These are phyloP conservation scores for Pisolithus thermaeus DNA, from an alignment of 1,284 basidiomycete species.

Conservation along the genomic window DNA sequence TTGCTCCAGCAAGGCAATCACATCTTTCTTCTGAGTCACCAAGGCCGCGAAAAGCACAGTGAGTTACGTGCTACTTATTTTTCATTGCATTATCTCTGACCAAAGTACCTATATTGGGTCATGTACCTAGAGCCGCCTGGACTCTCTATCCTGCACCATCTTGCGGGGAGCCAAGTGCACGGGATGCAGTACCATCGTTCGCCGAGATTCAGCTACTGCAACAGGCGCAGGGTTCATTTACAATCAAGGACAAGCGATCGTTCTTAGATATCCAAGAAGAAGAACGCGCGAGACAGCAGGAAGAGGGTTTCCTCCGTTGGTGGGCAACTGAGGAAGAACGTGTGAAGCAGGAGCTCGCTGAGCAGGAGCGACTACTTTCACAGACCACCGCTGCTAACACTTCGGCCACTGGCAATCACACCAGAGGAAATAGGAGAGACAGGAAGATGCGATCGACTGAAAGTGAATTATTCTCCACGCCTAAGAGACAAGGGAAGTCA, in stretches of 20 bases:
- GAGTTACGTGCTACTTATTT: slow-evolving; percentile 23
- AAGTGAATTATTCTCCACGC: too few species aligned
- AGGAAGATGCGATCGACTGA: too few species aligned
- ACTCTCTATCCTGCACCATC: slow-evolving; percentile 45
- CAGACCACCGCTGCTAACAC: neutral
- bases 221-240: slow-evolving; percentile 42
- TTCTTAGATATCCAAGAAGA: slow-evolving; percentile 83
- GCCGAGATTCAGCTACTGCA: slow-evolving; percentile 81
- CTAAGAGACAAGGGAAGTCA: too few species aligned
- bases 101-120: too few species aligned
- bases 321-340: slow-evolving; percentile 80
- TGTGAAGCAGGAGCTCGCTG: slow-evolving; percentile 25
- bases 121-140: slow-evolving; percentile 44
- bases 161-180: slow-evolving; percentile 32
- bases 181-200: slow-evolving; percentile 52
- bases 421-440: too few species aligned
- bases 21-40: slow-evolving; percentile 25
- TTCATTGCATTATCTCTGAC: too few species aligned
- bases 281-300: slow-evolving; percentile 66
- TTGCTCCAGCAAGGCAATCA: slow-evolving; percentile 48
- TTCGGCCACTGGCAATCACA: too few species aligned
- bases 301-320: slow-evolving; percentile 80
- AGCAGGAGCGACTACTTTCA: neutral
- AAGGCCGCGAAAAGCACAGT: slow-evolving; percentile 43
- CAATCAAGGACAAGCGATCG: slow-evolving; percentile 51